These are phyloP conservation scores for Cymbidium sinense DNA, from an alignment of 106 monocot species.

Conservation along the genomic window DNA sequence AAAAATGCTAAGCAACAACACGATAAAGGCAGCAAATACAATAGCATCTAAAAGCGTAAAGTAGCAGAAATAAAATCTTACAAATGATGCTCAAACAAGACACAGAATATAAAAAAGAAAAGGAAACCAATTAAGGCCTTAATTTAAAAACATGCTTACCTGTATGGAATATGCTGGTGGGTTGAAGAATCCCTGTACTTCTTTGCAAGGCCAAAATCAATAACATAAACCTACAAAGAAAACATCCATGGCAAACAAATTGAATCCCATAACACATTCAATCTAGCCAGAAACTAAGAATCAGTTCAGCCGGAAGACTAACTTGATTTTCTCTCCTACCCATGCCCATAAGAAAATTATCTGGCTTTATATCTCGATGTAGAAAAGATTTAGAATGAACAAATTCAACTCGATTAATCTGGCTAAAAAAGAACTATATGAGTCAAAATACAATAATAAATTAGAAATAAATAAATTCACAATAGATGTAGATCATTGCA, in stretches of 20 bases:
- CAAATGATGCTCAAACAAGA: too few relatives aligned
- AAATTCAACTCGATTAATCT: slow-evolving; percentile 67
- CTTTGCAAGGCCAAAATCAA: slow-evolving; percentile 76
- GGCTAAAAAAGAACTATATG: background rate
- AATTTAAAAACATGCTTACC: slow-evolving; percentile 18
- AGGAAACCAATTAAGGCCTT: too few relatives aligned
- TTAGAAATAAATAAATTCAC: background rate
- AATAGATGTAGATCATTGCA: background rate
- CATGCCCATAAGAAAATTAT: slow-evolving; percentile 79
- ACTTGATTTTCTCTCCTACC: slow-evolving; percentile 71
- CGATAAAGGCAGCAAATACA: too few relatives aligned
- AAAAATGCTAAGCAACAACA: too few relatives aligned
- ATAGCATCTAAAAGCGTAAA: too few relatives aligned
- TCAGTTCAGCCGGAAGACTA: background rate
- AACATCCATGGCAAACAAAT: background rate
- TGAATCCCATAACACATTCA: background rate
- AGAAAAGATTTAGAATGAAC: slow-evolving; percentile 60
- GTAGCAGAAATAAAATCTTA: too few relatives aligned
- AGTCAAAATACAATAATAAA: background rate
- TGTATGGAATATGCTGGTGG: slow-evolving; percentile 65
- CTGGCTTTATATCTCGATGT: slow-evolving; percentile 72
- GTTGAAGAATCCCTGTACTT: slow-evolving; percentile 55
- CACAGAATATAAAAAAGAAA: too few relatives aligned
- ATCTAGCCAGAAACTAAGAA: background rate
- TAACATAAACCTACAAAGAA: slow-evolving; percentile 43